Base-by-base conservation (phyloP, 257 asterid genomes). In the Scutellaria barbata region DNA sequence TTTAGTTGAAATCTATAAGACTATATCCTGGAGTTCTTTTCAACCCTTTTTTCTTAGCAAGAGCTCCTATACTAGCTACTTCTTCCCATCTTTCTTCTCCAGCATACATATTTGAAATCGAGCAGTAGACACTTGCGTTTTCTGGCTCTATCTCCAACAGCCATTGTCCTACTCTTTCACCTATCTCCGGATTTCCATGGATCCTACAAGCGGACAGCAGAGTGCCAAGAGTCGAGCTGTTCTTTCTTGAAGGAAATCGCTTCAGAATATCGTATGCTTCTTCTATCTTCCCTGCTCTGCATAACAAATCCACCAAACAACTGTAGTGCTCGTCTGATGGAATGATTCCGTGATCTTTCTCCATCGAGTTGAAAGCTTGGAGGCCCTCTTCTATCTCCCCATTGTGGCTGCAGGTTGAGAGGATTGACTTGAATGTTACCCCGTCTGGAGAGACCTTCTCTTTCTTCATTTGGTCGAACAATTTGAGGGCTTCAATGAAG, bases 291-390 rank as follows among this genome's bases (percentile, higher is more conserved):
- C 91, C 95, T 30, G 83, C 89, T 63, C 91, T 81, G 30, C 89
- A 83, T 22, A 88, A 63, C 77, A 85, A 37, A 55, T 88, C 95
- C 76, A 88, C 89, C 40, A 88, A 40, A 43, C 95, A 88, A 9
- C 91, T 75, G n/a, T 77, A 88, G 66, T 88, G 95, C 77, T 88
- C 91, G 18, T 79, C 85, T 1, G 83, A 66, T 39, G 95, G 91
- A 60, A 33, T 42, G 11, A 85, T 57, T 10, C 79, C 75, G 7
- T 83, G 58, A 16, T 83, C 85, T 22, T 75, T 84, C 71, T 64
- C 81, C 90, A 85, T 83, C 18, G 88, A 78, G 53, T 22, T 60
- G 77, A 84, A 84, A 20, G 71, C 70, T 6, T 12, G 10, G 9
- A 88, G 45, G 11, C 95, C 95, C 74, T 84, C 84, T 5, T 76